Percentiles rank a stretch among this genome's conserved stretches.
Evolutionary conservation across 768 basidiomycete species (phyloP).

Genomic region (Tylopilus subfusipes): DNA sequence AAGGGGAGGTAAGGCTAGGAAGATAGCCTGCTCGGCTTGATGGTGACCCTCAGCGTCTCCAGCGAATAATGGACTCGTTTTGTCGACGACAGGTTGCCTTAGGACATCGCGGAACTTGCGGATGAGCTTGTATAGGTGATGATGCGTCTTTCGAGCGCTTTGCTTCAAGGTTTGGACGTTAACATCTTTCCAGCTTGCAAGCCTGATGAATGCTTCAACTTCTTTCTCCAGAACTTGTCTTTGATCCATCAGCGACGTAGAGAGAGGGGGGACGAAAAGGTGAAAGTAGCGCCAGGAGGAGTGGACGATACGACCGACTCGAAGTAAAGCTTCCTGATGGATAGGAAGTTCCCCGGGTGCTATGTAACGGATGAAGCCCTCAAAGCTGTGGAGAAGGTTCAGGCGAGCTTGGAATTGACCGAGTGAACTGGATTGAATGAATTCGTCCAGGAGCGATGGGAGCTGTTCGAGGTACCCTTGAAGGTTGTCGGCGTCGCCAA

Average conservation of each 20-base stretch:
- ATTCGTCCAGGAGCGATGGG: conserved; percentile 77
- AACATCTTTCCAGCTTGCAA: conserved; percentile 98
- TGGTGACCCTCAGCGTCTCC: conserved; percentile 34
- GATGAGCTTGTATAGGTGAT: conserved; percentile 84
- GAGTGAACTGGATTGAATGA: conserved; percentile 68
- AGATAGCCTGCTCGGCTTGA: conserved; percentile 10
- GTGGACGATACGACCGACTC: conserved; percentile 56
- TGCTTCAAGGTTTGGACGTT: conserved; percentile 92
- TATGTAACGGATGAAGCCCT: conserved; percentile 43
- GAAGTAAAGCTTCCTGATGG: conserved; percentile 37
- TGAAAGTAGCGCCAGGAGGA: conserved; percentile 60
- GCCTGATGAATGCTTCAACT: conserved; percentile 79
- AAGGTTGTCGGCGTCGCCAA: conserved; percentile 33
- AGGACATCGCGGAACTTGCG: conserved; percentile 90
- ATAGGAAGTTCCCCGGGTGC: conserved; percentile 27
- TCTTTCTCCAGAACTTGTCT: conserved; percentile 70
- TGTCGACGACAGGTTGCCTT: conserved; percentile 60
- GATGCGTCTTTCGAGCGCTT: conserved; percentile 87
- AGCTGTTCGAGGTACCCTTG: conserved; percentile 59
- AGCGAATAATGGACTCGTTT: conserved; percentile 37
- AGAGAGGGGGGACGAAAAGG: conserved; percentile 53
- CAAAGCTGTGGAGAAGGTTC: conserved; percentile 65
- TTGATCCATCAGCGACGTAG: conserved; percentile 50
- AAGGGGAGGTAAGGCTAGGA: background rate
- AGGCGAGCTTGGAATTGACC: conserved; percentile 79